A percentile compares a stretch with the other conserved stretches of the same genome.
Conservation (phyloP, 768 basidiomycete species). For the Cantharellus cinnabarinus region DNA sequence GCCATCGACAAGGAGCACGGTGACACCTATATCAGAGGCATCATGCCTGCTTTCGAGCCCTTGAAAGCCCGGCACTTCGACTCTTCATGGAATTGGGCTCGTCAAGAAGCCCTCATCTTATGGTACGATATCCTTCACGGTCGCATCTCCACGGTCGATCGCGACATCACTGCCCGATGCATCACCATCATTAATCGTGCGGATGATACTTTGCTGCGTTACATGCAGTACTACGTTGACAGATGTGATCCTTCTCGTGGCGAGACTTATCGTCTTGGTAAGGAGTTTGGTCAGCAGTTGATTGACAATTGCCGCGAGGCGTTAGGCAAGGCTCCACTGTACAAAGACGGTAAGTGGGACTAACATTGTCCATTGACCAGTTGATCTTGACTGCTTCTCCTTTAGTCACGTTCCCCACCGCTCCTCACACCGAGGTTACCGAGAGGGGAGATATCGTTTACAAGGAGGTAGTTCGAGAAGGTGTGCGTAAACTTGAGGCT, state of each 20-base stretch:
- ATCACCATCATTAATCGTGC: constrained; percentile 96
- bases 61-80: constrained; percentile 96
- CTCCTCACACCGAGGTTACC: constrained; percentile 84
- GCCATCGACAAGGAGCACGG: constrained; percentile 83
- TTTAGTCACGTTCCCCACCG: constrained; percentile 91
- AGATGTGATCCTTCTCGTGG: constrained; percentile 61
- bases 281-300: constrained; percentile 89
- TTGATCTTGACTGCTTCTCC: constrained; percentile 4
- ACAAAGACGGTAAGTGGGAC: constrained; percentile 67
- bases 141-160: constrained; percentile 78
- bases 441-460: constrained; percentile 89
- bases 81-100: constrained; percentile 98
- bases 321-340: constrained; percentile 63
- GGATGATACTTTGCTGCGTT: constrained; percentile 73
- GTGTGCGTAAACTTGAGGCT: constrained; percentile 91
- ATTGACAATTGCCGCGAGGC: constrained; percentile 85
- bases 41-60: constrained; percentile 84
- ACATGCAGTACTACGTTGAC: constrained; percentile 93
- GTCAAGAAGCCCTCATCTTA: constrained; percentile 91
- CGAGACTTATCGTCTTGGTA: constrained; percentile 84
- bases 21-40: constrained; percentile 80
- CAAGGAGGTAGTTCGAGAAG: constrained; percentile 85
- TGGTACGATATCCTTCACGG: constrained; percentile 98
- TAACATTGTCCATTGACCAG: background rate
- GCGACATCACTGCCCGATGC: constrained; percentile 91